Evolutionary conservation across 2,329 filamentous ascomycete genomes (phyloP).

Genomic region (Rhinocladiella similis): DNA sequence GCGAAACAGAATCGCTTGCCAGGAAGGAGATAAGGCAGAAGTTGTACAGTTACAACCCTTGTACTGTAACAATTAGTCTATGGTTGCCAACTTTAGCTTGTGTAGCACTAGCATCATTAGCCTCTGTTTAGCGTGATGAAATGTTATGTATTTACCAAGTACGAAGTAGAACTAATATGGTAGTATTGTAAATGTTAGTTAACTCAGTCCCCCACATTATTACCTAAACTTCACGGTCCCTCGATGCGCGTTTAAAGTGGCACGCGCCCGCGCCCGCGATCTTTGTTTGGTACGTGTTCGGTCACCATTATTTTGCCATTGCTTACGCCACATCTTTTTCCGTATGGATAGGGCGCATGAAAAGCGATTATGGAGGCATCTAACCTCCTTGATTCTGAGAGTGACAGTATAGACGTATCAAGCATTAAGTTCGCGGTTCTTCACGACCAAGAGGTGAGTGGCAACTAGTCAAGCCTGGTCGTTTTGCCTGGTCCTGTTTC

Average conservation of each 20-base stretch:
- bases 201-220: too few relatives aligned
- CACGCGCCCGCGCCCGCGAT: not conserved
- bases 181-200: too few relatives aligned
- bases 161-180: too few relatives aligned
- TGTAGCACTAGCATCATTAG: too few relatives aligned
- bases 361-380: not conserved
- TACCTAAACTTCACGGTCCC: not conserved
- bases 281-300: not conserved
- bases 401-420: slow-evolving; percentile 21
- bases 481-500: slow-evolving; percentile 4
- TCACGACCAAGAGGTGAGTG: slow-evolving; percentile 9
- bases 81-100: too few relatives aligned
- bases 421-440: slow-evolving; percentile 14
- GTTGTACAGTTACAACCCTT: too few relatives aligned
- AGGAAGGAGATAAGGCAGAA: too few relatives aligned
- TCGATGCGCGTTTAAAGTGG: not conserved
- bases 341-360: not conserved
- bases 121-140: too few relatives aligned
- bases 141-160: too few relatives aligned
- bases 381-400: slow-evolving; percentile 21
- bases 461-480: not conserved
- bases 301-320: not conserved
- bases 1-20: too few relatives aligned
- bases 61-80: too few relatives aligned
- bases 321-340: not conserved